Evolutionary conservation across 768 basidiomycete genomes (phyloP).

Genomic region (Phanerochaete sordida): DNA sequence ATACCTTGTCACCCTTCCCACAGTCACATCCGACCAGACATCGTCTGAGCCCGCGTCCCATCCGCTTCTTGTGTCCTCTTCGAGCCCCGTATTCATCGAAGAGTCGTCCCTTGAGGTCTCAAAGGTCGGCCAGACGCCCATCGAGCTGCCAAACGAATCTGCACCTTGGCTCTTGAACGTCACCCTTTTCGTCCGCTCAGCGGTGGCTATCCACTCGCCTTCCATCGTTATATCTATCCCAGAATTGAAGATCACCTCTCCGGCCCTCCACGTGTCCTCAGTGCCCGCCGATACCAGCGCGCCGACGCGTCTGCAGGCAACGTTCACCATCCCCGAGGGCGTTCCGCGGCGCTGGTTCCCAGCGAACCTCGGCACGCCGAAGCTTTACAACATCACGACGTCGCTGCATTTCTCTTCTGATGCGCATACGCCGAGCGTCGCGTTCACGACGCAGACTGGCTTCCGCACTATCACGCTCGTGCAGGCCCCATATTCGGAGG

Average conservation of each 20-base stretch:
- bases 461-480: constrained; percentile 58
- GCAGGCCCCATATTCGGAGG: constrained; percentile 43
- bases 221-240: constrained; percentile 41
- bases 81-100: constrained; percentile 39
- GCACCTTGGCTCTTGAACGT: constrained; percentile 57
- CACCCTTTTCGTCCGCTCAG: constrained; percentile 46
- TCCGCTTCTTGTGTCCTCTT: constrained; percentile 21
- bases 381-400: constrained; percentile 49
- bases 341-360: constrained; percentile 53
- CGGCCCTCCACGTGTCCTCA: constrained; percentile 26
- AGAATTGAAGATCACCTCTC: constrained; percentile 41
- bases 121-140: constrained; percentile 46
- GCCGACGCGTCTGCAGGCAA: constrained; percentile 39
- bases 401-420: constrained; percentile 28
- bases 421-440: constrained; percentile 11
- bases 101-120: constrained; percentile 54
- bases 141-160: constrained; percentile 36
- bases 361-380: constrained; percentile 51
- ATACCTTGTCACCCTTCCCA: constrained; percentile 42
- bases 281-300: constrained; percentile 22
- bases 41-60: constrained; percentile 13
- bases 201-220: constrained; percentile 30
- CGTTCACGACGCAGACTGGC: constrained; percentile 45
- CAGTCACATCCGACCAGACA: constrained; percentile 4
- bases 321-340: constrained; percentile 43